Percentiles rank a stretch among this genome's conserved stretches.
Evolutionary conservation across 208 protist genomes (phyloP).

Genomic region (Spongospora subterranea): DNA sequence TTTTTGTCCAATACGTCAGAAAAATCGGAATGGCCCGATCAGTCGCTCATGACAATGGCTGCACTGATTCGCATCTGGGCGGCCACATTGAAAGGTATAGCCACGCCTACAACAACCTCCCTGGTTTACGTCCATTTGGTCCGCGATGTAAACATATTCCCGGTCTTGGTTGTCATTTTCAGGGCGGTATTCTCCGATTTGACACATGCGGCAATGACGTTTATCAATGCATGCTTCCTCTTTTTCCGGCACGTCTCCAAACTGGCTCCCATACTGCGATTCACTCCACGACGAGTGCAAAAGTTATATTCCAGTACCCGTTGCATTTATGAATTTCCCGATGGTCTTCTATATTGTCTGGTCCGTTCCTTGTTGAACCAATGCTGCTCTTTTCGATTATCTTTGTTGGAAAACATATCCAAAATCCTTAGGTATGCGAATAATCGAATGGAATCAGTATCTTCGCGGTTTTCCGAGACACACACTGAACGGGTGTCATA

Average conservation of each 20-base stretch:
- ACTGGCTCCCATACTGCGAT: neutral
- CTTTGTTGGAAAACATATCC: neutral
- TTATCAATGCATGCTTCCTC: neutral
- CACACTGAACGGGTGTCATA: neutral
- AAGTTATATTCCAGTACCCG: neutral
- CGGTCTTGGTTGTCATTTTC: neutral
- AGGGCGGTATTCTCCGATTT: neutral
- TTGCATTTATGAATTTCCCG: neutral
- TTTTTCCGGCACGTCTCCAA: neutral
- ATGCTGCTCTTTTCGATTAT: neutral
- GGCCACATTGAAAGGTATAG: neutral
- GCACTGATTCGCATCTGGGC: slow-evolving; percentile 1
- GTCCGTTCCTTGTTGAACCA: neutral
- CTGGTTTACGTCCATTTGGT: slow-evolving; percentile 17
- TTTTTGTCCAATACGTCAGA: too few relatives aligned
- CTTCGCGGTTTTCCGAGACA: neutral
- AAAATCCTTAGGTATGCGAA: neutral
- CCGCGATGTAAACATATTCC: neutral
- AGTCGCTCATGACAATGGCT: neutral
- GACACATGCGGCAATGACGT: neutral
- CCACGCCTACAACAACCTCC: neutral
- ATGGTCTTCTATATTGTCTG: slow-evolving; percentile 1
- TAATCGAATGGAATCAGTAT: neutral
- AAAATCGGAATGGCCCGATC: neutral
- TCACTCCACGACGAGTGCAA: neutral